Percentiles rank a stretch among this genome's conserved stretches.
These are phyloP conservation scores for Penicillium flavigenum DNA, from an alignment of 495 filamentous ascomycete genomes.

Conservation along the genomic window DNA sequence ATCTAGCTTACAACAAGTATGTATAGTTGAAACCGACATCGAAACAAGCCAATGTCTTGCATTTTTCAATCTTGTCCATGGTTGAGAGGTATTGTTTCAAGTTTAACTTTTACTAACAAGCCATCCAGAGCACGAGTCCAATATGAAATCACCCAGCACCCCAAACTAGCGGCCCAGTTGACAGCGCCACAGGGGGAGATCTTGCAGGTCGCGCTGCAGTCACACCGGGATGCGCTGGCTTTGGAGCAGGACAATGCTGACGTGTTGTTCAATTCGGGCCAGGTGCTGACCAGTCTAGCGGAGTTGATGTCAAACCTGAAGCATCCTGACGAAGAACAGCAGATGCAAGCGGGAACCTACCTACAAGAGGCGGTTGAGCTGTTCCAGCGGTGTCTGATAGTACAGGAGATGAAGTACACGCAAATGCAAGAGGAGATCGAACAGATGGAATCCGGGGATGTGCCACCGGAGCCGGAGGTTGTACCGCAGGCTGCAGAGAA, in stretches of 20 bases:
- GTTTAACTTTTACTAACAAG: conserved; percentile 4
- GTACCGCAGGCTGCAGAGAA: conserved; percentile 16
- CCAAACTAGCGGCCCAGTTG: conserved; percentile 54
- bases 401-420: conserved; percentile 58
- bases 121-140: conserved; percentile 56
- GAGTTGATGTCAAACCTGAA: conserved; percentile 55
- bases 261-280: conserved; percentile 66
- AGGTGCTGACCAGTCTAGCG: conserved; percentile 63
- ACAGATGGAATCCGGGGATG: conserved; percentile 40
- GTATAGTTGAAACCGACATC: conserved; percentile 14
- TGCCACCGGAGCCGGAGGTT: conserved; percentile 24
- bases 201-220: conserved; percentile 56
- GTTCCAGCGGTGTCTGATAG: conserved; percentile 59
- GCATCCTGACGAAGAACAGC: conserved; percentile 39
- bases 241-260: conserved; percentile 63
- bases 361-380: conserved; percentile 62
- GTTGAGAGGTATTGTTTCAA: conserved; percentile 14
- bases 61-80: conserved; percentile 4
- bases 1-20: conserved; percentile 74
- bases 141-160: conserved; percentile 64
- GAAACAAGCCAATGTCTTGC: not conserved
- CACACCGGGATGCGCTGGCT: conserved; percentile 57
- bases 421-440: conserved; percentile 50
- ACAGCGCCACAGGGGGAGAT: conserved; percentile 50
- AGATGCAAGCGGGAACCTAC: conserved; percentile 42